These are phyloP conservation scores for Sugiyamaella novakii DNA, from an alignment of 1,139 yeast species.

Conservation along the genomic window DNA sequence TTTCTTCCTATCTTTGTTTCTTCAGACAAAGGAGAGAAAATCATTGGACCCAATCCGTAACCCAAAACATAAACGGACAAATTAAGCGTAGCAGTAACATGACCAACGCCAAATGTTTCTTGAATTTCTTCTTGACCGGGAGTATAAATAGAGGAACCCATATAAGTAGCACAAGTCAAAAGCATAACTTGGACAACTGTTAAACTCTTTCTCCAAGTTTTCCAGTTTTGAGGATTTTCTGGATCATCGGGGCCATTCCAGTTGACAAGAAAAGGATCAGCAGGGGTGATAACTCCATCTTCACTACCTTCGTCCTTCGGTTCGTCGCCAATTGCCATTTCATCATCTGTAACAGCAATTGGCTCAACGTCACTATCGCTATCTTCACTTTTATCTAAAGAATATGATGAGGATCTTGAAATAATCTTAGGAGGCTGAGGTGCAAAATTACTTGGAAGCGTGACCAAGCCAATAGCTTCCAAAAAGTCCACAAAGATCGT, in stretches of 20 bases:
- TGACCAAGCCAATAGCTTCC: constrained; percentile 24
- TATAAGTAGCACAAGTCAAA: constrained; percentile 56
- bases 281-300: constrained; percentile 42
- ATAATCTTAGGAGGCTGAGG: constrained; percentile 17
- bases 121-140: constrained; percentile 53
- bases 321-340: constrained; percentile 1
- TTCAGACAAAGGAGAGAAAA: constrained; percentile 58
- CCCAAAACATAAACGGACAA: constrained; percentile 59
- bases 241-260: constrained; percentile 58
- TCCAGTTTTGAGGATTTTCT: constrained; percentile 61
- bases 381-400: background rate
- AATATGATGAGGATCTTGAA: background rate
- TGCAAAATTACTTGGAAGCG: constrained; percentile 22
- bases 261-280: constrained; percentile 25
- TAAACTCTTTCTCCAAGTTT: constrained; percentile 44
- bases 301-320: constrained; percentile 3
- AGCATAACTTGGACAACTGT: constrained; percentile 47
- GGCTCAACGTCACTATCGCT: constrained; percentile 9
- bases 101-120: constrained; percentile 47
- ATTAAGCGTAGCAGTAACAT: constrained; percentile 52
- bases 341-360: constrained; percentile 4
- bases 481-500: constrained; percentile 26
- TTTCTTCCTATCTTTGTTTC: constrained; percentile 55
- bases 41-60: constrained; percentile 58
- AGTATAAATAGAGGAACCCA: constrained; percentile 62